Base-by-base conservation (phyloP, 169 alveolate species). In the Sarcocystis neurona region DNA sequence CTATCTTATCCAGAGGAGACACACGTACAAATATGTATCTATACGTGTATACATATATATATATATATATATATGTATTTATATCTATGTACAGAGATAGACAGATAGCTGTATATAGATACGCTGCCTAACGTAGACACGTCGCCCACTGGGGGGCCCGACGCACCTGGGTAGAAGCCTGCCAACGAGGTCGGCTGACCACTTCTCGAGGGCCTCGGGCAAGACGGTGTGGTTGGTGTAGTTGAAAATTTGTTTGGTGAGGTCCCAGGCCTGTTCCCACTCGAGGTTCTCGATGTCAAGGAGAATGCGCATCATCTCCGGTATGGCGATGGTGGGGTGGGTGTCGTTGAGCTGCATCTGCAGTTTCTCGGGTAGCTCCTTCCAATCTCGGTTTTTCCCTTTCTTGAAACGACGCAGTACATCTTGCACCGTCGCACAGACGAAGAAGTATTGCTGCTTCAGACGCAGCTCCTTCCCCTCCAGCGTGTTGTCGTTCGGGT, bases 161-260 rank as follows among this genome's bases (percentile, higher is more conserved):
- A 39, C 68, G 48, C 60, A 90, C 91, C 98, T 89, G 50, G 99
- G 99, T 34, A 98, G 95, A 34, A 98, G 91, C 63, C 92, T 94
- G 80, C 94, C 97, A 48, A 97, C 90, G 66, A 98, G 94, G 90
- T 94, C 97, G 23, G 97, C 97, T 0, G 98, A 96, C 99, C 99
- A 98, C 93, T 96, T 97, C 90, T 98, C 99, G 58, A 98, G 94
- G 47, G 99, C 99, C 95, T 98, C 99, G 3, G 99, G 99, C 88
- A 98, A 92, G 44, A 98, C 99, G n/a, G 99, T 98, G 90, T 98
- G 99, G 91, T 98, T 98, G 44, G 99, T 98, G 93, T 98, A 98
- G 80, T 97, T 93, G 92, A 98, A 96, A 30, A 89, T 86, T 27
- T 53, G 82, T 82, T 93, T 79, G n/a, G 96, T 92, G 37, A 97